Evolutionary conservation across 2,329 filamentous ascomycete species (phyloP).

Genomic region (Cordyceps pruinosa): DNA sequence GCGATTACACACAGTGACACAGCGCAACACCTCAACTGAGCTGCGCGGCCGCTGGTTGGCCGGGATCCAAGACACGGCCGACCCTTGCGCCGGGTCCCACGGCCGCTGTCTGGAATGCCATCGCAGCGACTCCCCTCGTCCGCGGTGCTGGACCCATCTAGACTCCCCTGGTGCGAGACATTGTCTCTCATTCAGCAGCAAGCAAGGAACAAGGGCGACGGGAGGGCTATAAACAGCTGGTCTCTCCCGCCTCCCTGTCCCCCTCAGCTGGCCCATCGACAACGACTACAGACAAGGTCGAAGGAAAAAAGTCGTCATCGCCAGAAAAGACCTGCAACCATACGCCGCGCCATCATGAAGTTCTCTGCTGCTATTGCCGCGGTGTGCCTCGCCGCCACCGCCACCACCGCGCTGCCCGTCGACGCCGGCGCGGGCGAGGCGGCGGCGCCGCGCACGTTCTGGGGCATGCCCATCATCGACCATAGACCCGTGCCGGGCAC

Average conservation of each 20-base stretch:
- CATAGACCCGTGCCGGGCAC: background rate
- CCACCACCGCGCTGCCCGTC: background rate
- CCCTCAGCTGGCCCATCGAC: too few species aligned
- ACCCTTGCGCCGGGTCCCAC: background rate
- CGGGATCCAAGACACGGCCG: background rate
- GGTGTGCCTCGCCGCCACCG: background rate
- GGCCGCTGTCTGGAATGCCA: background rate
- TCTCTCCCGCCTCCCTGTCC: background rate
- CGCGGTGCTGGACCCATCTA: background rate
- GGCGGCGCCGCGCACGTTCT: background rate
- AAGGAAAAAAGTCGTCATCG: background rate
- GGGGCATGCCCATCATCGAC: background rate
- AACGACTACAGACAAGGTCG: background rate
- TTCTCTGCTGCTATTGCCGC: background rate
- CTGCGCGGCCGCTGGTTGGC: background rate
- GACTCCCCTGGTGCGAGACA: background rate
- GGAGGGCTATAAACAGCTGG: background rate
- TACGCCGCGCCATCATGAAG: background rate
- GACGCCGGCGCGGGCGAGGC: background rate
- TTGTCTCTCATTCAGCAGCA: background rate
- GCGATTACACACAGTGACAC: too few species aligned
- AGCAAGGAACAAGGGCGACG: background rate
- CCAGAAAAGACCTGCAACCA: background rate
- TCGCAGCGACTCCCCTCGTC: background rate
- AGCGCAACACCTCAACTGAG: background rate